Base-by-base conservation (phyloP, 1,284 basidiomycete species). In the Ganoderma leucocontextum region DNA sequence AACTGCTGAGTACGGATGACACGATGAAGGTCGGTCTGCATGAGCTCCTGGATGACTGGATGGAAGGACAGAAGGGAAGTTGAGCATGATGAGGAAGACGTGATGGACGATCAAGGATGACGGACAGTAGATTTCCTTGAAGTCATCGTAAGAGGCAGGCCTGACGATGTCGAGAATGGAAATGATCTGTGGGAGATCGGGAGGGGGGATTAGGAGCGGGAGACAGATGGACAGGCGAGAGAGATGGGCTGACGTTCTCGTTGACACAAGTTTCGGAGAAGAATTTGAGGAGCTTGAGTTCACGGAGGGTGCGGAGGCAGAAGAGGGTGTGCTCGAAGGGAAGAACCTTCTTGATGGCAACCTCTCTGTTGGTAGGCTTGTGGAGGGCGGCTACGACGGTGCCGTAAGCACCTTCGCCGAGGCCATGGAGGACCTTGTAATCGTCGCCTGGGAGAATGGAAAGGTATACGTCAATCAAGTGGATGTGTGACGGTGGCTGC, bases 21-120 rank as follows among this genome's bases (percentile, higher is more conserved):
- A 22, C 95, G 90, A 79, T 97, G 95, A 76, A 97, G 83, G 78
- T 96, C 94, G 1, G 93, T 95, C 78, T 97, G 95, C 90, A 96
- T 95, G 61, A 96, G 84, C 79, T 96, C 95, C 79, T 95, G 94
- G 72, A 97, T 92, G 72, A 97, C 89, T 91, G 67, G 22, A 61
- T 39, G 33, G 25, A 22, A 19, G 61, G 62, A 29, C 42, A 44
- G 61, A 39, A 29, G 41, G 60, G 25, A 29, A 13, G 42, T 35
- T 69, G 49, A 62, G 60, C 35, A 58, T 2, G 62, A 44, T 22
- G 19, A 13, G 1, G 22, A 25, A 29, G 19, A 13, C 36, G 25
- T 19, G 52, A 38, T n/a, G 36, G 6, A 41, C 25, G 13, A 38
- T 36, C 35, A 25, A 49, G 38, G 53, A 33, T 47, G 35, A 80